Evolutionary conservation across 1,139 yeast species (phyloP).

Genomic region (Diutina rugosa): DNA sequence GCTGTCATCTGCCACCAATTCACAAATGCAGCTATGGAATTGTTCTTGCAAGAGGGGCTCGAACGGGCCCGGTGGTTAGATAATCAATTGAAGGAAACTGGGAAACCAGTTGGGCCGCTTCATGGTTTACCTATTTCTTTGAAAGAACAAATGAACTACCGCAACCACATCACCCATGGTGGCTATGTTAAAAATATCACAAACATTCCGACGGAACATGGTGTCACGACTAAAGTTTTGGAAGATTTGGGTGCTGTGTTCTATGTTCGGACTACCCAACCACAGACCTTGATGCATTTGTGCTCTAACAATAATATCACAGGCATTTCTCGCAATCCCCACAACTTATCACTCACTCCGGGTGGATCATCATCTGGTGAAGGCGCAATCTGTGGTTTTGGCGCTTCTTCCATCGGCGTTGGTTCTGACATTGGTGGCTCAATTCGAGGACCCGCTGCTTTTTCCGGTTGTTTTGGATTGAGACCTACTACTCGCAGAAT

Average conservation of each 20-base stretch:
- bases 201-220: slow-evolving; percentile 35
- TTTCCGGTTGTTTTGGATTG: slow-evolving; percentile 52
- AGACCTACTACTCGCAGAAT: slow-evolving; percentile 58
- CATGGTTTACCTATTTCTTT: slow-evolving; percentile 74
- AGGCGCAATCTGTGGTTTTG: slow-evolving; percentile 54
- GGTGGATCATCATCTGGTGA: slow-evolving; percentile 74
- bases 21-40: slow-evolving; percentile 9
- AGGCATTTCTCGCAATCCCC: slow-evolving; percentile 28
- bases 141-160: slow-evolving; percentile 57
- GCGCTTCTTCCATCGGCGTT: slow-evolving; percentile 53
- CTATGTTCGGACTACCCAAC: slow-evolving; percentile 32
- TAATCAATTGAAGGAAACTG: slow-evolving; percentile 12
- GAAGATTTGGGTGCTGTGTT: slow-evolving; percentile 58
- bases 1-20: slow-evolving; percentile 8
- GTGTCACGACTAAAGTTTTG: slow-evolving; percentile 37
- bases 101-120: slow-evolving; percentile 57
- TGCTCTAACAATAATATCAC: slow-evolving; percentile 28
- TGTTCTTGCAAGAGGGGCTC: slow-evolving; percentile 8
- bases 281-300: slow-evolving; percentile 37
- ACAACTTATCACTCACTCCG: slow-evolving; percentile 24
- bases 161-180: slow-evolving; percentile 46
- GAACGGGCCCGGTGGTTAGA: slow-evolving; percentile 7
- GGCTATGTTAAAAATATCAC: slow-evolving; percentile 46
- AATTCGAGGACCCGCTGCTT: slow-evolving; percentile 66
- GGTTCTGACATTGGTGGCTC: slow-evolving; percentile 79